Evolutionary conservation across 2,329 filamentous ascomycete genomes (phyloP).

Genomic region (Fusarium sp.): DNA sequence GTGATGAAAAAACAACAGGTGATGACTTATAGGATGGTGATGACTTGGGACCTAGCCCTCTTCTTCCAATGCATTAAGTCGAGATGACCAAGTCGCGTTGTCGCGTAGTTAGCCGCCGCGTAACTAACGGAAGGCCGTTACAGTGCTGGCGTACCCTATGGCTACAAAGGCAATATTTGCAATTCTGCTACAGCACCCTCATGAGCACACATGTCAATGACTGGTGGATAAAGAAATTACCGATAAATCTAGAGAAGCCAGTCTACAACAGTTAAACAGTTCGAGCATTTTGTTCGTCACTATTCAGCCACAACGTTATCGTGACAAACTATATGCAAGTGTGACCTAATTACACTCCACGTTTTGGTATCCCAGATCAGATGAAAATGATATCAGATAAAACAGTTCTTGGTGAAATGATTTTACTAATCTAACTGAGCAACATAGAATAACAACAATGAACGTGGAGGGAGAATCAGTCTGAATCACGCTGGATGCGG

Average conservation of each 20-base stretch:
- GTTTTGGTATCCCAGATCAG: neutral
- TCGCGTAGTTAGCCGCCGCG: neutral
- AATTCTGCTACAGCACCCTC: too few relatives aligned
- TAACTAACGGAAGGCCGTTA: too few relatives aligned
- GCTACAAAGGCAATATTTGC: neutral
- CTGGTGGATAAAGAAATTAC: fast-evolving
- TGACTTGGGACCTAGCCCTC: neutral
- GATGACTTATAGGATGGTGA: fast-evolving
- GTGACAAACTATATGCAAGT: fast-evolving
- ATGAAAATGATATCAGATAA: fast-evolving
- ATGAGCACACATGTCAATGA: neutral
- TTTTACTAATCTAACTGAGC: fast-evolving
- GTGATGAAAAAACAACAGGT: neutral
- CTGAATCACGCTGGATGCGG: fast-evolving
- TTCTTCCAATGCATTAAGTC: neutral
- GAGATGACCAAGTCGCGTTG: fast-evolving
- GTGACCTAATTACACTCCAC: fast-evolving
- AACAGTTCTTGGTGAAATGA: fast-evolving
- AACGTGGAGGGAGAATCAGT: too few relatives aligned
- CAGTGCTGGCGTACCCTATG: neutral
- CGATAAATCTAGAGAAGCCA: fast-evolving
- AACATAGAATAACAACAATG: fast-evolving
- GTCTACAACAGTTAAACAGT: fast-evolving
- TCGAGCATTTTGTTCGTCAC: neutral
- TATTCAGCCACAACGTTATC: fast-evolving